Conservation (phyloP, 2,329 filamentous ascomycete species). For the Apiospora hydei region DNA sequence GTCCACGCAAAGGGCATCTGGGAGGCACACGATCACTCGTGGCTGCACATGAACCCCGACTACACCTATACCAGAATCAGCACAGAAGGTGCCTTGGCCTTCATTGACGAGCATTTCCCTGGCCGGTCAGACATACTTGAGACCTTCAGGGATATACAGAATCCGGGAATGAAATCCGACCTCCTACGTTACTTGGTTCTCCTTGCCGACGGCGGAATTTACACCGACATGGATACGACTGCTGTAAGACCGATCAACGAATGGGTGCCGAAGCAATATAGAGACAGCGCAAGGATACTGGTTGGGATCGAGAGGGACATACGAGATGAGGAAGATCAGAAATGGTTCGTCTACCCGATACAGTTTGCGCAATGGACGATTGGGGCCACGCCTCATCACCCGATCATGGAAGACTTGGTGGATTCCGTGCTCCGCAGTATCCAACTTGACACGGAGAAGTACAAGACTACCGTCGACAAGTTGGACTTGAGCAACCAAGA, state of each 20-base stretch:
- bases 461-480: neutral
- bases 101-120: conserved; percentile 25
- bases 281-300: conserved; percentile 14
- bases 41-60: conserved; percentile 28
- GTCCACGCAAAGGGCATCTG: conserved; percentile 17
- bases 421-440: neutral
- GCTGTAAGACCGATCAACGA: conserved; percentile 18
- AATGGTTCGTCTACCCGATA: conserved; percentile 22
- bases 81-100: conserved; percentile 21
- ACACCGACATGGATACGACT: conserved; percentile 27
- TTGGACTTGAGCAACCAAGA: conserved; percentile 22
- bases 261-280: conserved; percentile 25
- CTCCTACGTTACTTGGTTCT: conserved; percentile 28
- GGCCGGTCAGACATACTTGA: conserved; percentile 19
- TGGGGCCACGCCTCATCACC: conserved; percentile 21
- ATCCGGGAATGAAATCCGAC: conserved; percentile 29
- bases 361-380: conserved; percentile 29
- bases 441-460: neutral
- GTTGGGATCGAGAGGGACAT: conserved; percentile 27
- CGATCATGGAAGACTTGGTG: conserved; percentile 18
- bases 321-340: neutral
- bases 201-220: conserved; percentile 27
- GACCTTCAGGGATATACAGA: conserved; percentile 28
- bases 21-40: conserved; percentile 24
- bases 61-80: conserved; percentile 31